A percentile compares a stretch with the other conserved stretches of the same genome.
Conservation (phyloP, 140 eudicot genomes). For the Flaveria floridana region DNA sequence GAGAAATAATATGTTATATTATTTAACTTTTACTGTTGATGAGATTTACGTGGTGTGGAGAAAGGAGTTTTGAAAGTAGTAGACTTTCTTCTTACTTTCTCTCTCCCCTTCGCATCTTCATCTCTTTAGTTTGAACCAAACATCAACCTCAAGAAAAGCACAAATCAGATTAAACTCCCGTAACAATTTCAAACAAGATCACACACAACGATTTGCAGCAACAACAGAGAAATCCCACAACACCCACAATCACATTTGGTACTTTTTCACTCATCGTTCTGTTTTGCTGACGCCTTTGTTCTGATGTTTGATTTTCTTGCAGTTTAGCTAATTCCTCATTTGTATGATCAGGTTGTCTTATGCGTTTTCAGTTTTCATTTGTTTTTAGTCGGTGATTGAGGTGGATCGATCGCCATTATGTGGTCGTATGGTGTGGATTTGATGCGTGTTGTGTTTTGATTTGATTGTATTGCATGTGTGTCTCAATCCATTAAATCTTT, state of each 20-base stretch:
- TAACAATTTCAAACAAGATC: not conserved
- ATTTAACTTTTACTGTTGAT: not conserved
- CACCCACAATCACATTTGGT: constrained; percentile 35
- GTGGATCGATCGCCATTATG: constrained; percentile 35
- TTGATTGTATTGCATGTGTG: constrained; percentile 26
- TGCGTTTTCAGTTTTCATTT: constrained; percentile 3
- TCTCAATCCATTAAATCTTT: not conserved
- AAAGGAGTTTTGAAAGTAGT: constrained; percentile 33
- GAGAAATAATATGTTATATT: not conserved
- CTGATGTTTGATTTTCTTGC: constrained; percentile 22
- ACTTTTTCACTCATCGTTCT: constrained; percentile 31
- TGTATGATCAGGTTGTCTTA: not conserved
- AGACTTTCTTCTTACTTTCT: constrained; percentile 32
- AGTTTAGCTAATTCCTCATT: not conserved
- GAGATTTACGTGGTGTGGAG: constrained; percentile 26
- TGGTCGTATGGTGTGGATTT: not conserved
- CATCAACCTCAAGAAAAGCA: constrained; percentile 38
- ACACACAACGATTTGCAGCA: constrained; percentile 5
- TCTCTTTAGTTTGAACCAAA: constrained; percentile 23
- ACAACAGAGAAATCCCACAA: constrained; percentile 16
- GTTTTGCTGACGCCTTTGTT: constrained; percentile 18
- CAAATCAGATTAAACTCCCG: constrained; percentile 11
- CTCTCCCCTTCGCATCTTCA: constrained; percentile 30
- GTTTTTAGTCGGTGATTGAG: not conserved
- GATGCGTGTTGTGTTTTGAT: constrained; percentile 5